Base-by-base conservation (phyloP, 1,284 basidiomycete species). In the Cutaneotrichosporon daszewskae region DNA sequence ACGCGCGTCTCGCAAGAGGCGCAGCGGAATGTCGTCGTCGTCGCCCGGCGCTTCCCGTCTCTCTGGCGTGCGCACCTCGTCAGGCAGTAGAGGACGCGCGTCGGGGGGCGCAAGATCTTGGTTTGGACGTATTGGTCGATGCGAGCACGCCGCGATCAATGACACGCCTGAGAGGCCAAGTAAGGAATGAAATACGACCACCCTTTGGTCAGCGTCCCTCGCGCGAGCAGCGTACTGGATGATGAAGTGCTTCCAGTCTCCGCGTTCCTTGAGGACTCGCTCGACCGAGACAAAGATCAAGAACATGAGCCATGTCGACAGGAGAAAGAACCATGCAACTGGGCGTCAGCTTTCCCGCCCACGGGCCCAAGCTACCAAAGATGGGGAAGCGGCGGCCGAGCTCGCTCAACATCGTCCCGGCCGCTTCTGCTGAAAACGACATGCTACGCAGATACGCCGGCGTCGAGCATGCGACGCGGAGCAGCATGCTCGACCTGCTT, bases 21-120 rank as follows among this genome's bases (percentile, higher is more conserved):
- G 50, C 5, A 65, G 48, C 0, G 62, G 60, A 4, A 64, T 55
- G 31, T 64, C 55, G 40, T 65, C 62, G 37, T 53, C 49, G 25
- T 58, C 53, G 16, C 5, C 40, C 17, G 8, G 7, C 19, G 36
- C 20, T 17, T 19, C 20, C 20, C 28, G 28, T 8, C 24, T 16
- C 10, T 23, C 24, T 8, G 34, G 17, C 13, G 39, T 32, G 11
- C 37, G 45, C 26, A 31, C 32, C 17, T 48, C 43, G 17, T 52
- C 50, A 1, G 47, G 46, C 18, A 37, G 43, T 17, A 52, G 39
- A 4, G 51, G 51, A 1, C 52, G 47, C n/a, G 45, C 50, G 12
- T 44, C 44, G 4, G 44, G 37, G 2, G 62, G 60, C 12, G 57
- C 58, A 8, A 64, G 54, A 2, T 43, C 11, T 19, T 51, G 58